A percentile compares a stretch with the other conserved stretches of the same genome.
These are phyloP conservation scores for Saitozyma podzolica DNA, from an alignment of 768 basidiomycete genomes.

Conservation along the genomic window DNA sequence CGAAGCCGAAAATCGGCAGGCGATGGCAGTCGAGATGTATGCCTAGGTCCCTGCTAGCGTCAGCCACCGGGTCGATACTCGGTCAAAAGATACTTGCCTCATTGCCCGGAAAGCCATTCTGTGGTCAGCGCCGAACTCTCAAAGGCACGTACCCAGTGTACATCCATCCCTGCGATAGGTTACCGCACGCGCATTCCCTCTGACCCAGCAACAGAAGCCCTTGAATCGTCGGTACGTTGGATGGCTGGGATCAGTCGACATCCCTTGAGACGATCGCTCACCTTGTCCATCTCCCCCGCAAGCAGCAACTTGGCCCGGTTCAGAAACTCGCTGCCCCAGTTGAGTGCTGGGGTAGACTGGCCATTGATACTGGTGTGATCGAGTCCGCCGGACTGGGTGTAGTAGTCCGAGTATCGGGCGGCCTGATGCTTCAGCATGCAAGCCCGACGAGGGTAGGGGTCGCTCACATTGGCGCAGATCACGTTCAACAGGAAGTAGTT, in stretches of 20 bases:
- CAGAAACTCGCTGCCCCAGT: conserved; percentile 18
- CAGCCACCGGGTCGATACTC: not conserved
- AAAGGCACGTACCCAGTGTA: conserved; percentile 24
- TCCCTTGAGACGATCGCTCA: not conserved
- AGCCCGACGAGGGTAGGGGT: not conserved
- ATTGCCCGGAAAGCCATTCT: conserved; percentile 28
- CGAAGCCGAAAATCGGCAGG: conserved; percentile 29
- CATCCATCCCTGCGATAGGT: conserved; percentile 23
- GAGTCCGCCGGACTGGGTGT: conserved; percentile 2
- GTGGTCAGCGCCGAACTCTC: conserved; percentile 6
- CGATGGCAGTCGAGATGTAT: conserved; percentile 25
- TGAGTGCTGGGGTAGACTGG: not conserved
- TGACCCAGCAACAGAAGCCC: conserved; percentile 24
- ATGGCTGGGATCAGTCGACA: conserved; percentile 11
- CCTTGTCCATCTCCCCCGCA: conserved; percentile 25
- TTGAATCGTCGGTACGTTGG: conserved; percentile 26
- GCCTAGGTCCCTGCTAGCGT: conserved; percentile 17
- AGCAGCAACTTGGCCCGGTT: conserved; percentile 17
- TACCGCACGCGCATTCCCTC: conserved; percentile 22
- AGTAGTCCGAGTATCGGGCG: conserved; percentile 16
- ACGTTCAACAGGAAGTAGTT: conserved; percentile 26
- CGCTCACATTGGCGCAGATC: conserved; percentile 22
- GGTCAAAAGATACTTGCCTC: conserved; percentile 13
- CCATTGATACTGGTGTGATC: no score
- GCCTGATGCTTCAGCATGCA: conserved; percentile 10